Base-by-base conservation (phyloP, 805 yeast species). In the Yarrowia sp. region DNA sequence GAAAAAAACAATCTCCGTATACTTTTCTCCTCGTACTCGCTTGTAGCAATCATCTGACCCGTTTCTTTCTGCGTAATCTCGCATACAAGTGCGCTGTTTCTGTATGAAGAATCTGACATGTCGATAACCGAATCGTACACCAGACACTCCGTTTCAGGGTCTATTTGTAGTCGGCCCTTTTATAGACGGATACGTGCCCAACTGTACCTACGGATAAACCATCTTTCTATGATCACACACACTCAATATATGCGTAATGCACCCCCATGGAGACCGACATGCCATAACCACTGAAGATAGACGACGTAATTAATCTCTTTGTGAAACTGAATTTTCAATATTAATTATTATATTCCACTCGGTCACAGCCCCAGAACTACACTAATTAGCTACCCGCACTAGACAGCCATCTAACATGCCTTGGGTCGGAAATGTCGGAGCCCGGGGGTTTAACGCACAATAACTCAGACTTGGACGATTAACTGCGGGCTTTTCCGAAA, bases 71-170 rank as follows among this genome's bases (percentile, higher is more conserved):
- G 38, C 53, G 20, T 24, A 33, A 50, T 50, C 55, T 50, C 34
- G 55, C 55, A 50, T 50, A 15, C 19, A 17, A 15, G 39, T 50
- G 55, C 55, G 39, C 20, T 34, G 10, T 33, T 50, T 50, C 24
- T 34, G 53, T 30, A n/a, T 24, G 30, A 24, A 24, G n/a, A 24
- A 24, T 24, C 30, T 24, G 30, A 24, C 30, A 24, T 24, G 30
- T 14, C 34, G 19, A 24, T 24, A 24, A 44, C 5, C n/a, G n/a
- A 20, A 33, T 13, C 33, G 10, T 30, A 30, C 30, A 47, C 36
- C 34, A 14, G 15, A n/a, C 34, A 17, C 6, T 8, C 34, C 50
- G n/a, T 46, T 42, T 4, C n/a, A 13, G 42, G 14, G 42, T 24
- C 30, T 24, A 14, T 14, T 39, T 19, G 30, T 20, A 44, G 33